These are phyloP conservation scores for Meredithiella fracta DNA, from an alignment of 2,329 filamentous ascomycete genomes.

Conservation along the genomic window DNA sequence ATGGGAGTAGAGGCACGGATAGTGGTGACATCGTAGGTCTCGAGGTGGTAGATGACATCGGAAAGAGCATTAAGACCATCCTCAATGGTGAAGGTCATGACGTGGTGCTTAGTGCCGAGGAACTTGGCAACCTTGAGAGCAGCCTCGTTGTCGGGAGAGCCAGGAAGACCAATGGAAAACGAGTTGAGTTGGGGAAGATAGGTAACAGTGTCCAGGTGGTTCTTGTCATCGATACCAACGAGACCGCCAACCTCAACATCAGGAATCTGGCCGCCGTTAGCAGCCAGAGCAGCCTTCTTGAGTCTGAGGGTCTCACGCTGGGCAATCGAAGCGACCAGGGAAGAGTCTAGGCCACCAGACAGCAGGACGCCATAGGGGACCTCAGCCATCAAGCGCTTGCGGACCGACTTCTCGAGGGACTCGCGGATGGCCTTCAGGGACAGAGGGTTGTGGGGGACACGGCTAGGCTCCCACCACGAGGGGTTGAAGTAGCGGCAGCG, in stretches of 20 bases:
- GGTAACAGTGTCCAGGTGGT: conserved; percentile 76
- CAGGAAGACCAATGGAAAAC: conserved; percentile 92
- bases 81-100: conserved; percentile 95
- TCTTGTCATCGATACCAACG: conserved; percentile 86
- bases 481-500: conserved; percentile 82
- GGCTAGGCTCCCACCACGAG: conserved; percentile 73
- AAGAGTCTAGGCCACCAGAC: conserved; percentile 90
- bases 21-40: conserved; percentile 95
- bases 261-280: conserved; percentile 27
- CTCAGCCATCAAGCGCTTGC: conserved; percentile 96
- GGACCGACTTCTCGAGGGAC: conserved; percentile 75
- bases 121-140: conserved; percentile 89
- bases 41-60: conserved; percentile 95
- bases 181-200: conserved; percentile 93
- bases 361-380: conserved; percentile 93
- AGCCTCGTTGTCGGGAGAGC: conserved; percentile 80
- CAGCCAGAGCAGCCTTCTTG: conserved; percentile 44
- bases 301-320: conserved; percentile 77
- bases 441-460: conserved; percentile 61
- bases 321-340: conserved; percentile 84
- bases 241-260: conserved; percentile 49
- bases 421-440: conserved; percentile 70
- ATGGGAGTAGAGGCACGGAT: conserved; percentile 97
- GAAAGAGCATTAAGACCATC: conserved; percentile 92
- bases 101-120: conserved; percentile 93